Base-by-base conservation (phyloP, 2,329 filamentous ascomycete genomes). In the Ceratocystis papillata region DNA sequence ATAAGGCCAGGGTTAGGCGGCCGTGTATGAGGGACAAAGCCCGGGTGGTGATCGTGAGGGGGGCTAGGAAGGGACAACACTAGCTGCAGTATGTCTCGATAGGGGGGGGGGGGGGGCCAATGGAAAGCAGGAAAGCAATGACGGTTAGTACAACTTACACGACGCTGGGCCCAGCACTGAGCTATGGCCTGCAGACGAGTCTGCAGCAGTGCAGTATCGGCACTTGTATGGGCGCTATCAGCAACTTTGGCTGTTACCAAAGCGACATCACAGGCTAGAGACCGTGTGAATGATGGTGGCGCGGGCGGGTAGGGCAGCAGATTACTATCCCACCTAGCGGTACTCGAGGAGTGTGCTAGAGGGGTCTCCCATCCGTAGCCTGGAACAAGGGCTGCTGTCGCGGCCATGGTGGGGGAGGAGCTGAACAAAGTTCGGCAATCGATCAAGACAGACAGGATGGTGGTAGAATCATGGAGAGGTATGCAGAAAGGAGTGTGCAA, bases 391-490 rank as follows among this genome's bases (percentile, higher is more conserved):
- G 30, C 45, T 63, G 46, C 41, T 30, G 61, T 63, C 17, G 44
- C 48, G 22, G 41, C 61, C 41, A 63, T 50, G 46, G 25, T 63
- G 61, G 41, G 44, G 37, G 45, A 22, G 44, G 7, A 50, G 48
- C 61, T 48, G 61, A 63, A 48, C 25, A 48, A 20, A 48, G 44
- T 22, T 63, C 44, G 41, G 44, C 46, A 20, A 15, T 10, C 20
- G 45, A 25, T 48, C 2, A n/a, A 46, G 25, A 28, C 17, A 46
- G 25, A 28, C 17, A 41, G 28, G 12, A 28, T 48, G 41, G 46
- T 33, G 61, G 15, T 25, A 20, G 25, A 63, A 63, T 50, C 61
- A 63, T 63, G 61, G 45, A 63, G 61, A 10, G 44, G n/a, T 12
- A 41, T 41, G 37, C 37, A 41, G 37, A 41, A 41, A 41, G 10